Conservation (phyloP, 1,284 basidiomycete species). For the Rugiboletus extremiorientalis region DNA sequence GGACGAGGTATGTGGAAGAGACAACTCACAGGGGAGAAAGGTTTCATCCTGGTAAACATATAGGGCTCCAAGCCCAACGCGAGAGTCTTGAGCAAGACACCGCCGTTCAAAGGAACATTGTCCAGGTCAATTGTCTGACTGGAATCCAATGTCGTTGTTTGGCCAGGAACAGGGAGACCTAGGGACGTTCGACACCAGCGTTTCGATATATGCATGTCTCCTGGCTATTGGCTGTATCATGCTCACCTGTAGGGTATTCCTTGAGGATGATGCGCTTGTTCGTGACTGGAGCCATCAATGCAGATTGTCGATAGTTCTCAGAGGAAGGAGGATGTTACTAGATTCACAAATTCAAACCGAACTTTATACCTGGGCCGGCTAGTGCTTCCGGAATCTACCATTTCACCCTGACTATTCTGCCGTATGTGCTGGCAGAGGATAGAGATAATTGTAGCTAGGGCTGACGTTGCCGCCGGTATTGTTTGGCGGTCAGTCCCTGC, state of each 20-base stretch:
- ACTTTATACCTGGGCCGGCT: too few species aligned
- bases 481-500: too few species aligned
- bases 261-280: slow-evolving; percentile 14
- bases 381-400: too few species aligned
- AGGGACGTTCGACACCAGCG: neutral
- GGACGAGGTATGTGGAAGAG: neutral
- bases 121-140: slow-evolving; percentile 16
- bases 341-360: too few species aligned
- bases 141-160: slow-evolving; percentile 12
- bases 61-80: slow-evolving; percentile 14
- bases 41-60: slow-evolving; percentile 1
- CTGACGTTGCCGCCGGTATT: too few species aligned
- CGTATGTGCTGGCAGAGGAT: too few species aligned
- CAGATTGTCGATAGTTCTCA: too few species aligned
- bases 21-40: neutral
- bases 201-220: too few species aligned
- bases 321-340: too few species aligned
- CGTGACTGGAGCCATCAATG: slow-evolving; percentile 7
- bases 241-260: slow-evolving; percentile 4
- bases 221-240: neutral
- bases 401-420: too few species aligned
- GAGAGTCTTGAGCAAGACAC: slow-evolving; percentile 19
- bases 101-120: slow-evolving; percentile 13
- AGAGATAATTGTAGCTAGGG: too few species aligned
- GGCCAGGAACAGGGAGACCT: slow-evolving; percentile 9